phyloP scores from a whole-genome alignment of 495 filamentous ascomycete genomes.

The Jackrogersella minutella region DNA sequence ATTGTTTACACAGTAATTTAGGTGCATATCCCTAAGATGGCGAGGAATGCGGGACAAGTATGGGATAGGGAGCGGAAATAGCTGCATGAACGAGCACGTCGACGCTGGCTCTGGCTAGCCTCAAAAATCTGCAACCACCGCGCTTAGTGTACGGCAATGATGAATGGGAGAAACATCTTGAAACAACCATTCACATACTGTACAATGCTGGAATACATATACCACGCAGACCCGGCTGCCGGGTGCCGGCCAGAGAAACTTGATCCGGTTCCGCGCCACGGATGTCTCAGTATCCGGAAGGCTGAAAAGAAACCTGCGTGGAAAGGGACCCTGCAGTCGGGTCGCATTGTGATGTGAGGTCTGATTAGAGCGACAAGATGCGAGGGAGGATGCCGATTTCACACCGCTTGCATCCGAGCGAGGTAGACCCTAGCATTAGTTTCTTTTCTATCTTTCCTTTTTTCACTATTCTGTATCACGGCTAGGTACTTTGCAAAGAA shows the following conservation, averaged over 20 bases:
- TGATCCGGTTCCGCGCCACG: slow-evolving; percentile 34
- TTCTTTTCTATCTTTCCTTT: not conserved
- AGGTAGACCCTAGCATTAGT: slow-evolving; percentile 2
- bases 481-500: slow-evolving; percentile 17
- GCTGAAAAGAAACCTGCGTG: slow-evolving; percentile 8
- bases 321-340: slow-evolving; percentile 39
- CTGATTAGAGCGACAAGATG: slow-evolving; percentile 34
- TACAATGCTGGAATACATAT: not conserved
- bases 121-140: slow-evolving; percentile 30
- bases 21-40: slow-evolving; percentile 2
- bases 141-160: not conserved
- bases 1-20: not conserved
- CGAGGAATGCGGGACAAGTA: not conserved
- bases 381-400: slow-evolving; percentile 35
- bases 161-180: not conserved
- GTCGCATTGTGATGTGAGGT: slow-evolving; percentile 23
- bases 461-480: slow-evolving; percentile 15
- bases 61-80: not conserved
- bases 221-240: slow-evolving; percentile 14
- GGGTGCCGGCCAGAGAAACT: slow-evolving; percentile 21
- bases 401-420: slow-evolving; percentile 29
- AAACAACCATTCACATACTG: not conserved
- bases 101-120: not conserved
- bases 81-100: not conserved
- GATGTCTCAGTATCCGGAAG: slow-evolving; percentile 32